phyloP scores from a whole-genome alignment of 2,329 filamentous ascomycete genomes.

The Aspergillus piperis region DNA sequence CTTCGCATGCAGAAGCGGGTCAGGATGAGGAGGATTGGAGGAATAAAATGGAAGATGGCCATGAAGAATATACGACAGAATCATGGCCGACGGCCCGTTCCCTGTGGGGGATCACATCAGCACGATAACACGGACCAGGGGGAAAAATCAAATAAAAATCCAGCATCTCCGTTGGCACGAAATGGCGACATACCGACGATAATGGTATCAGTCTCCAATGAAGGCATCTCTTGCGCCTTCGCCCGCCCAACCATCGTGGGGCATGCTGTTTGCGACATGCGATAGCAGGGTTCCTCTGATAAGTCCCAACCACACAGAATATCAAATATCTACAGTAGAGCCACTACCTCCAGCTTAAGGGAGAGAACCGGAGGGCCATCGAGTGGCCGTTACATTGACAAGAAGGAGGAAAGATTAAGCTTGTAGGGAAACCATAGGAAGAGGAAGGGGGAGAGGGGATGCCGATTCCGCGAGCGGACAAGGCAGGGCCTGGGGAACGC shows the following conservation, averaged over 20 bases:
- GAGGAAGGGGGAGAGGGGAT: conserved; percentile 10
- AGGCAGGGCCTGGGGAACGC: conserved; percentile 25
- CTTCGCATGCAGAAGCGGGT: conserved; percentile 58
- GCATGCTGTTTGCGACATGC: conserved; percentile 36
- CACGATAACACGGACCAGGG: conserved; percentile 14
- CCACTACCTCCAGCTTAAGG: conserved; percentile 23
- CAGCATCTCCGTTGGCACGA: not conserved
- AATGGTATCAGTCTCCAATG: conserved; percentile 45
- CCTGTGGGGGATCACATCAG: conserved; percentile 42
- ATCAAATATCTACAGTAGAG: conserved; percentile 5
- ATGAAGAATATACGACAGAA: conserved; percentile 64
- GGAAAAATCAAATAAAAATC: not conserved
- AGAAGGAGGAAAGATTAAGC: conserved; percentile 5
- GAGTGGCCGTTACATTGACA: conserved; percentile 17
- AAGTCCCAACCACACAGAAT: conserved; percentile 12
- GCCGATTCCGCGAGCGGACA: conserved; percentile 22
- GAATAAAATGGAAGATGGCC: conserved; percentile 61
- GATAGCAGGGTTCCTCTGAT: conserved; percentile 8
- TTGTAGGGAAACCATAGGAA: conserved; percentile 3
- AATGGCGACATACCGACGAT: conserved; percentile 45
- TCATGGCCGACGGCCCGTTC: conserved; percentile 63
- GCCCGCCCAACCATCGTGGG: conserved; percentile 27
- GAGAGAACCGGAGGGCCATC: conserved; percentile 26
- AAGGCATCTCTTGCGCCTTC: conserved; percentile 30
- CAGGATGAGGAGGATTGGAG: conserved; percentile 54